Evolutionary conservation across 805 yeast species (phyloP), one percentile per base, ranked within the genome.

Genomic region (Brettanomyces sp.): DNA sequence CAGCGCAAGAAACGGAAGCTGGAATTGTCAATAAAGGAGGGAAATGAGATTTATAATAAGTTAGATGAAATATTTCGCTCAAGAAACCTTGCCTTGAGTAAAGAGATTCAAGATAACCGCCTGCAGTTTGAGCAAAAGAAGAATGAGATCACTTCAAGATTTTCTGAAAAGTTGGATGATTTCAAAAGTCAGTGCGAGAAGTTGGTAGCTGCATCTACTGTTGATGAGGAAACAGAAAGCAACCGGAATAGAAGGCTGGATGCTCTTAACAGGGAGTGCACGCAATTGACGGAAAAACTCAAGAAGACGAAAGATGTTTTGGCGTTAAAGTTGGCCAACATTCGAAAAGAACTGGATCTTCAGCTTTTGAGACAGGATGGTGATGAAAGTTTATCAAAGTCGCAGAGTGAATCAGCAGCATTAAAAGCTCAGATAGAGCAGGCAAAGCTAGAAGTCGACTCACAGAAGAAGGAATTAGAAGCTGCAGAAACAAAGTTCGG

Each of bases 61-160:
- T 36, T 55, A n/a, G 58, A 52, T 46, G 53, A 48, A 33, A 46
- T 50, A 13, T 45, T 56, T 35, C 33, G 51, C 42, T 44, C 55
- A 24, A 49, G 53, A 50, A 39, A 53, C 46, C 48, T 40, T 14
- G 41, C 49, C 3, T 47, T 50, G 22, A 52, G 52, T 9, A 51
- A 44, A 39, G 59, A 56, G 47, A 62, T 69, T 6, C 55, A 56
- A n/a, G 57, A 53, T 21, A 54, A 54, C 39, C 34, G 38, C 23
- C 44, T 38, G 48, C 41, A 67, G 59, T 32, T 52, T 53, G 47
- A 64, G 55, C 28, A 56, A 59, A 54, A 55, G 66, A 62, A 66
- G 64, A 55, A 61, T 56, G 64, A 63, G 53, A 47, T 53, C 23
- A 46, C 51, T 2, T 46, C 48, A 4, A 39, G 47, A 2, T 52